Conservation (phyloP, 2,329 filamentous ascomycete genomes). For the Aspergillus persii region DNA sequence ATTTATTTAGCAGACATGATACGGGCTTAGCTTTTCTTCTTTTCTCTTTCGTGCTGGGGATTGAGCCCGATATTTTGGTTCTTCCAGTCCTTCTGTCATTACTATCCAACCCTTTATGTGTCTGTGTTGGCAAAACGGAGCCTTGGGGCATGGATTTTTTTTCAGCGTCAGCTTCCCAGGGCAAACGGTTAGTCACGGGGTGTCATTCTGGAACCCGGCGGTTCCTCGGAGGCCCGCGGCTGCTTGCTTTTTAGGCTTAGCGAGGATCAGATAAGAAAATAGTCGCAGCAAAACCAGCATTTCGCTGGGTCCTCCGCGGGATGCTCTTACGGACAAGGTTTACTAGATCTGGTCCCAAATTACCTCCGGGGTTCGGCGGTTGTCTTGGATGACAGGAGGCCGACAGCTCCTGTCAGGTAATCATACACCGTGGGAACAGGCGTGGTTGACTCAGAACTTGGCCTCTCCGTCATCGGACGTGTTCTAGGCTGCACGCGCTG, state of each 20-base stretch:
- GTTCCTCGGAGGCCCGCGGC: neutral
- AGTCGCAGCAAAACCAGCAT: neutral
- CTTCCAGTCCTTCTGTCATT: neutral
- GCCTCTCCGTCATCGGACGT: constrained; percentile 23
- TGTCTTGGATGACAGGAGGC: neutral
- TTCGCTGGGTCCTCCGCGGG: constrained; percentile 5
- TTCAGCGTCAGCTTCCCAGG: neutral
- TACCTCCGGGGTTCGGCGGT: constrained; percentile 22
- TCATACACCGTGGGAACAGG: neutral
- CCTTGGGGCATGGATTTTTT: neutral
- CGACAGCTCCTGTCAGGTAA: neutral
- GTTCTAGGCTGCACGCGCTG: neutral
- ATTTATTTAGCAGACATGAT: neutral
- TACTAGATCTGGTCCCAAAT: neutral
- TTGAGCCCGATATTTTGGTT: neutral
- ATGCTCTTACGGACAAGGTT: constrained; percentile 1
- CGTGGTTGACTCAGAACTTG: neutral
- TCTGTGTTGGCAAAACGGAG: neutral
- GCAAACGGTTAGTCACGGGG: neutral
- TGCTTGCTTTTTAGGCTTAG: neutral
- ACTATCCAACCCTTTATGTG: neutral
- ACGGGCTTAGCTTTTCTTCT: neutral
- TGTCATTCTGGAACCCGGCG: neutral
- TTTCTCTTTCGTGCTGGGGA: neutral
- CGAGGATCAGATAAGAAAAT: constrained; percentile 9